Evolutionary conservation across 305 asterid genomes (phyloP), one percentile per base, ranked within the genome.

Genomic region (Plantago rigida): DNA sequence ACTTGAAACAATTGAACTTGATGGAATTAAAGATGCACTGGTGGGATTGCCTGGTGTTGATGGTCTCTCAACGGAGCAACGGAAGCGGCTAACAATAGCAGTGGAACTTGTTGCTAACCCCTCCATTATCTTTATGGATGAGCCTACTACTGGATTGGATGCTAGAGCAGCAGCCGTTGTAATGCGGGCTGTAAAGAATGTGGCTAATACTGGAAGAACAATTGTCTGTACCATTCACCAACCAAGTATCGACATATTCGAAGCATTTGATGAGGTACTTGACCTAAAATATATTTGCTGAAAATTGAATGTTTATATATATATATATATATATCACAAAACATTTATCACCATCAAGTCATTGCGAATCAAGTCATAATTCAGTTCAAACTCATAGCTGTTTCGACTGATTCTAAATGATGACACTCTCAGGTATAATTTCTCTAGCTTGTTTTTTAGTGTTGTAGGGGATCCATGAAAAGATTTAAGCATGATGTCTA

Each of bases 121-220:
- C 5, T 78, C 84, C 3, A 76, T 81, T 51, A 78, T 81, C 9
- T 81, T 81, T 62, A 81, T 81, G 87, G 87, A 81, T 9, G 87
- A 81, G 47, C 87, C 87, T 0, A 81, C 87, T 4, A 71, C 87
- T 1, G 87, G 87, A 45, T 63, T 78, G 13, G 87, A 81, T 13
- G 87, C 87, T 39, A 75, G 87, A 72, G 82, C 87, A 14, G 87
- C 87, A 51, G 87, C 87, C 10, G 76, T 81, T 48, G 84, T 81
- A 11, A 78, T 81, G 87, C 73, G 87, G 9, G 70, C 87, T 2
- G 84, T 81, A 12, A 63, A 81, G 59, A 78, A 78, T 56, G 72
- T 81, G 0, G 87, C 74, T 11, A 62, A 81, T 45, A 81, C 87
- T 0, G 82, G 87, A 9, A 69, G 84, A 57, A 81, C 87, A 2